Evolutionary conservation across 768 basidiomycete genomes (phyloP).

Genomic region (Candolleomyces eurysporus): DNA sequence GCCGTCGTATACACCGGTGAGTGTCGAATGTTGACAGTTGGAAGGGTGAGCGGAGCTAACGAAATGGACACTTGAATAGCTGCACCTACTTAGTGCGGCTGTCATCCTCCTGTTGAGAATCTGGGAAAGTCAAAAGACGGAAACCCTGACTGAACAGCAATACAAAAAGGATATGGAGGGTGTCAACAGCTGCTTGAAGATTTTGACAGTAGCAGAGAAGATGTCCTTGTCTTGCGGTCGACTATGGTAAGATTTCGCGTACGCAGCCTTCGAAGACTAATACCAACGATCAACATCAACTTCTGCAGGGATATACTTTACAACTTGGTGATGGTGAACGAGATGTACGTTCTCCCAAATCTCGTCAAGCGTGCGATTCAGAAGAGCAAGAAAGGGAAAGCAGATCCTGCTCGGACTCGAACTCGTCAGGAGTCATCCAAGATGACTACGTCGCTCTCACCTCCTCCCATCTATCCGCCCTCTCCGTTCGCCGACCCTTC

Average conservation of each 20-base stretch:
- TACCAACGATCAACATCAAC: background rate
- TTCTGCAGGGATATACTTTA: background rate
- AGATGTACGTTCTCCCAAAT: background rate
- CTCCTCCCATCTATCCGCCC: too few relatives aligned
- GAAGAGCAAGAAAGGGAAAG: background rate
- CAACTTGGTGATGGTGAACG: background rate
- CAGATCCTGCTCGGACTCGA: background rate
- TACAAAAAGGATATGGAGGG: slow-evolving; percentile 55
- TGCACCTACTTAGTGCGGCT: slow-evolving; percentile 40
- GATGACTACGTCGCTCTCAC: too few relatives aligned
- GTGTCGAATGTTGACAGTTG: background rate
- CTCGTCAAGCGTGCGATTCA: background rate
- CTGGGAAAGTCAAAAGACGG: slow-evolving; percentile 57
- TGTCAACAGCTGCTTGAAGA: slow-evolving; percentile 60
- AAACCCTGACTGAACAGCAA: slow-evolving; percentile 43
- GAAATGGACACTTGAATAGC: slow-evolving; percentile 18
- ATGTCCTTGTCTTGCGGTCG: slow-evolving; percentile 39
- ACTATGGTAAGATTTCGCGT: slow-evolving; percentile 32
- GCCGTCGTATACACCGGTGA: slow-evolving; percentile 33
- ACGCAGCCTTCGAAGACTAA: background rate
- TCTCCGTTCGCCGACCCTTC: too few relatives aligned
- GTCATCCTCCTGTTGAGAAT: slow-evolving; percentile 66
- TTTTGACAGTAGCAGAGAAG: slow-evolving; percentile 39
- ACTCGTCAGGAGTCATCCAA: too few relatives aligned
- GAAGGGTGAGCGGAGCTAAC: background rate